phyloP scores from a whole-genome alignment of 73 alveolate species.

The Uronychia setigera region DNA sequence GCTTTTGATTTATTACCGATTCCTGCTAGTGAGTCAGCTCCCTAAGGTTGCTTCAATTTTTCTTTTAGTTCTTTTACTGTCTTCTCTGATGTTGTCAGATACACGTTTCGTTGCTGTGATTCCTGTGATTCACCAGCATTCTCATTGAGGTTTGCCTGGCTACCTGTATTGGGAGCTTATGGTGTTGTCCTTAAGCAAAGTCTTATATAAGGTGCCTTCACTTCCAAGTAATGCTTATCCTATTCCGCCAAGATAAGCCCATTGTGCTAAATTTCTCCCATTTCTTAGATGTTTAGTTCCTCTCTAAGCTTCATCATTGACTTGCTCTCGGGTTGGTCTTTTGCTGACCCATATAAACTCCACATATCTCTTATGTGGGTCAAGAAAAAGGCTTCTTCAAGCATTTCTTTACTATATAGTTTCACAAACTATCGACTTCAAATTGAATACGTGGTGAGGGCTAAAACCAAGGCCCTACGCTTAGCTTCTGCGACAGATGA shows the following conservation, averaged over 20 bases:
- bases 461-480: slow-evolving; percentile 52
- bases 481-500: slow-evolving; percentile 34
- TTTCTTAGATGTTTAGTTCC: not conserved
- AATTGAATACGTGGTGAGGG: slow-evolving; percentile 42
- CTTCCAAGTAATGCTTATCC: slow-evolving; percentile 16
- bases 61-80: not conserved
- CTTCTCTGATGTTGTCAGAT: not conserved
- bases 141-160: not conserved
- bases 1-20: not conserved
- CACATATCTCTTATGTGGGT: slow-evolving; percentile 33
- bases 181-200: not conserved
- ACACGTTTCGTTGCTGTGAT: not conserved
- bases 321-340: no score
- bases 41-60: not conserved
- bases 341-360: slow-evolving; percentile 4
- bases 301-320: not conserved
- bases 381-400: slow-evolving; percentile 22
- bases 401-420: slow-evolving; percentile 31
- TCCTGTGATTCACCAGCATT: not conserved
- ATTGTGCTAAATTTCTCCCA: not conserved
- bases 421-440: slow-evolving; percentile 15
- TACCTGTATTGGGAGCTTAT: not conserved
- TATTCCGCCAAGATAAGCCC: slow-evolving; percentile 19
- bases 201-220: slow-evolving; percentile 15
- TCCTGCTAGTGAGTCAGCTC: not conserved